A percentile compares a stretch with the other conserved stretches of the same genome.
phyloP scores from a whole-genome alignment of 83 land plant genomes.

The Thuja plicata region DNA sequence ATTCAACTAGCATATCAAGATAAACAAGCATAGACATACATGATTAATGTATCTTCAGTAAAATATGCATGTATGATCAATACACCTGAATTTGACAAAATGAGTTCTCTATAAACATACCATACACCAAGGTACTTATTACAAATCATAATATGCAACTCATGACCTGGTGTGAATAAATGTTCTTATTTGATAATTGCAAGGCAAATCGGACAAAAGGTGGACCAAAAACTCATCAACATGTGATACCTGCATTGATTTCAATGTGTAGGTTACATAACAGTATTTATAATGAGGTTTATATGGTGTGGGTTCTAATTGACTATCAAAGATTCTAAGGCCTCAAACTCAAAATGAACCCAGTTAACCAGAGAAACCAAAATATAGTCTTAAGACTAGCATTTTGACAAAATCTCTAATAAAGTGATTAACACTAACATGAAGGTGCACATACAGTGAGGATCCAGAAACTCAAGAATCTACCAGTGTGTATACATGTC shows the following conservation, averaged over 20 bases:
- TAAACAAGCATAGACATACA: not conserved
- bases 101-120: not conserved
- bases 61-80: not conserved
- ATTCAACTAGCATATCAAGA: not conserved
- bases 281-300: no score
- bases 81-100: not conserved
- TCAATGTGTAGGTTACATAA: not conserved
- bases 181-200: not conserved
- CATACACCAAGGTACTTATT: no score
- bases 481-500: not conserved
- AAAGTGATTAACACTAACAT: no score
- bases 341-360: not conserved
- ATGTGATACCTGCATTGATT: not conserved
- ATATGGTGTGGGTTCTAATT: not conserved
- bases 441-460: not conserved
- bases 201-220: not conserved
- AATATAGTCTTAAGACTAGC: not conserved
- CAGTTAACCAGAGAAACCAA: not conserved
- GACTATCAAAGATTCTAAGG: not conserved
- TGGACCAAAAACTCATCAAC: not conserved
- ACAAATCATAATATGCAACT: not conserved
- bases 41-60: not conserved
- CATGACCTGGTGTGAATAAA: not conserved
- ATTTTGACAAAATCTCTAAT: not conserved
- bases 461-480: not conserved